phyloP scores from a whole-genome alignment of 2,329 filamentous ascomycete species.

The Diplodia mutila region DNA sequence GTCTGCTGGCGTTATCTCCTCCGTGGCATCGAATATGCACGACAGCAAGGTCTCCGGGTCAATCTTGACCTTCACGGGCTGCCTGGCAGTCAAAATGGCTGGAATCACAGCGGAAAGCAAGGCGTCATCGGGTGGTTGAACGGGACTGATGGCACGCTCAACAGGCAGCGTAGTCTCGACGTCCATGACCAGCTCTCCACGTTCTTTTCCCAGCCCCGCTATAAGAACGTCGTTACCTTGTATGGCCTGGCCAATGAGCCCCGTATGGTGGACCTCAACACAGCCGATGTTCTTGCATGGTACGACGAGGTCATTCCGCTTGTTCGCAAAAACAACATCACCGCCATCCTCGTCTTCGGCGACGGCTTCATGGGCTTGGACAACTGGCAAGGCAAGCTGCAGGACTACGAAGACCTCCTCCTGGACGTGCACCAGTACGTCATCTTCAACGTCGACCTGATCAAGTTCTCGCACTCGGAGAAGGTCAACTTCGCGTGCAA shows the following conservation, averaged over 20 bases:
- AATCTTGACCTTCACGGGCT: constrained; percentile 93
- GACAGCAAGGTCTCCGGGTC: constrained; percentile 87
- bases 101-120: constrained; percentile 91
- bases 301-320: constrained; percentile 72
- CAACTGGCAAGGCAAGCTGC: constrained; percentile 87
- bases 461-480: constrained; percentile 76
- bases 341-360: constrained; percentile 77
- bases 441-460: constrained; percentile 91
- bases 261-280: constrained; percentile 71
- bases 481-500: constrained; percentile 88
- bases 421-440: constrained; percentile 99
- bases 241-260: constrained; percentile 97
- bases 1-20: constrained; percentile 93
- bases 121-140: constrained; percentile 86
- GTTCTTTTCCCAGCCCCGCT: constrained; percentile 93
- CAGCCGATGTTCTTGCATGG: constrained; percentile 74
- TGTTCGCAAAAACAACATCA: constrained; percentile 76
- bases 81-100: constrained; percentile 93
- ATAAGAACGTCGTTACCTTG: constrained; percentile 87
- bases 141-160: constrained; percentile 78
- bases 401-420: constrained; percentile 71
- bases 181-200: constrained; percentile 83
- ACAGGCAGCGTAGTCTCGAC: constrained; percentile 80
- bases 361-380: constrained; percentile 91
- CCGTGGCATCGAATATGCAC: constrained; percentile 88